Conservation (phyloP, 441 rosid genomes). For the Gossypium davidsonii region DNA sequence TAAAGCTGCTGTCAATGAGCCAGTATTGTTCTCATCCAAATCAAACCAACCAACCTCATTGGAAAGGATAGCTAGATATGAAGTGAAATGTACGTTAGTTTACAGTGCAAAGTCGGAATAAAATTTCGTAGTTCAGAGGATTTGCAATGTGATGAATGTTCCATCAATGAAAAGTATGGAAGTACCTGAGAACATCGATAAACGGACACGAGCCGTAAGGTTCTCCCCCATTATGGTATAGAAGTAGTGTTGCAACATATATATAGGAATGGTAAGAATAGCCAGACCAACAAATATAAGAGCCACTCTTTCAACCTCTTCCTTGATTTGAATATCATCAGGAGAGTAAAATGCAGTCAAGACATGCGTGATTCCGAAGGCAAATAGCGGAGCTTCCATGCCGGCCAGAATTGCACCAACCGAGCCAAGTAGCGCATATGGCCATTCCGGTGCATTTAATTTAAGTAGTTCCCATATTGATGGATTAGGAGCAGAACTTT, state of each 20-base stretch:
- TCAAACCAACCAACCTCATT: slow-evolving; percentile 23
- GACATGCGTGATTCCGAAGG: slow-evolving; percentile 60
- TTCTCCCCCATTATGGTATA: slow-evolving; percentile 74
- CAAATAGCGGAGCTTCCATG: slow-evolving; percentile 54
- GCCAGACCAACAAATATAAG: slow-evolving; percentile 46
- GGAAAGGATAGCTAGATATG: slow-evolving; percentile 48
- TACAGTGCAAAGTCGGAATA: neutral
- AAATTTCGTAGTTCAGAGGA: neutral
- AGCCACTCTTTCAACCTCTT: slow-evolving; percentile 37
- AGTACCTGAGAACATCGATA: slow-evolving; percentile 65
- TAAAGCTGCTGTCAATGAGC: slow-evolving; percentile 7
- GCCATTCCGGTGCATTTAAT: slow-evolving; percentile 79
- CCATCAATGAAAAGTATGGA: slow-evolving; percentile 2
- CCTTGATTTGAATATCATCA: slow-evolving; percentile 32
- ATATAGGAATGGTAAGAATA: slow-evolving; percentile 49
- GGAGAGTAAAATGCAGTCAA: slow-evolving; percentile 61
- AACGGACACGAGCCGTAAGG: slow-evolving; percentile 68
- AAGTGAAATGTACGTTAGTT: slow-evolving; percentile 9
- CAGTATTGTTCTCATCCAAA: slow-evolving; percentile 7
- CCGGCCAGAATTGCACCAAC: slow-evolving; percentile 50
- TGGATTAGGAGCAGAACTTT: slow-evolving; percentile 11
- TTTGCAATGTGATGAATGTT: slow-evolving; percentile 1
- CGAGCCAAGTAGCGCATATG: slow-evolving; percentile 70
- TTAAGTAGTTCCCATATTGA: slow-evolving; percentile 57
- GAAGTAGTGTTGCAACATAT: slow-evolving; percentile 65